Percentiles rank a stretch among this genome's conserved stretches.
Conservation (phyloP, 192 early-diverging fungal species). For the Funneliformis mosseae region DNA sequence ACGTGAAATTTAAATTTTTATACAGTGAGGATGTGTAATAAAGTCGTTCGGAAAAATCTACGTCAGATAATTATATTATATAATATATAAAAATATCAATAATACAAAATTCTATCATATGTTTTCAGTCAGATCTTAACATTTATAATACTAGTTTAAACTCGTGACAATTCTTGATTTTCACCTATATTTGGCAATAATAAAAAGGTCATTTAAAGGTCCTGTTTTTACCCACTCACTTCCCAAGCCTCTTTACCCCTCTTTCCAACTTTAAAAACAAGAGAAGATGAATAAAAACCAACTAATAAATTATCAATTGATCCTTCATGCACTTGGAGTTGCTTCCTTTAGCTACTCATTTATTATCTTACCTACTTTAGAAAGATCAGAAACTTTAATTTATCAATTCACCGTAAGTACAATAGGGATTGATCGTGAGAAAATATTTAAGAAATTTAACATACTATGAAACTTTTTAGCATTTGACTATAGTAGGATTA, state of each 20-base stretch:
- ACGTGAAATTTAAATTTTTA: too few species aligned
- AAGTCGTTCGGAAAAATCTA: too few species aligned
- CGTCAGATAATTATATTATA: too few species aligned
- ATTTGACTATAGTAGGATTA: slow-evolving; percentile 11
- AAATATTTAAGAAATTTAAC: not conserved
- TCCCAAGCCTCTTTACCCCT: not conserved
- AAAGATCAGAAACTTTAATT: not conserved
- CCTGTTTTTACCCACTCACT: too few species aligned
- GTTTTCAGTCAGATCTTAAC: too few species aligned
- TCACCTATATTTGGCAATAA: too few species aligned
- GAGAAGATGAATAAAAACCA: not conserved
- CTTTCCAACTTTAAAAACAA: not conserved
- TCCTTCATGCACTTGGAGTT: not conserved
- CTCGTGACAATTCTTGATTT: too few species aligned
- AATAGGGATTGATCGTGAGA: not conserved
- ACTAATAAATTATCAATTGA: not conserved
- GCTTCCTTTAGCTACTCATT: slow-evolving; percentile 4
- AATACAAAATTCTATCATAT: too few species aligned
- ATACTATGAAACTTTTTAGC: not conserved
- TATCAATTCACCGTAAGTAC: slow-evolving; percentile 3
- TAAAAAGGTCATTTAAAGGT: too few species aligned
- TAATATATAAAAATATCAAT: too few species aligned
- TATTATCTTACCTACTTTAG: not conserved
- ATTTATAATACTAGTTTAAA: too few species aligned
- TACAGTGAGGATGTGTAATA: too few species aligned